These are phyloP conservation scores for Rutstroemia sp. DNA, from an alignment of 2,329 filamentous ascomycete genomes.

Conservation along the genomic window DNA sequence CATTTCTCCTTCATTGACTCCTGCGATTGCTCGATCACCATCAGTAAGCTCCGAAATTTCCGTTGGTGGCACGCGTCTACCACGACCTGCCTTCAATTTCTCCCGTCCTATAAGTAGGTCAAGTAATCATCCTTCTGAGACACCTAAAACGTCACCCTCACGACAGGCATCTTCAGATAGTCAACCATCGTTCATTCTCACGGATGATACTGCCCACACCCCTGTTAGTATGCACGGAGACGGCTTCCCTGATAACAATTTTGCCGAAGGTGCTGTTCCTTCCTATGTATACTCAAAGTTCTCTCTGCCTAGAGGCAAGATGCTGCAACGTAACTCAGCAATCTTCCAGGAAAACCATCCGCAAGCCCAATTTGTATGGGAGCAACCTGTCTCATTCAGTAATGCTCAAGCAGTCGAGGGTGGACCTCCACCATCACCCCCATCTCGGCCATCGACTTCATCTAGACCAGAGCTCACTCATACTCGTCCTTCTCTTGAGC, in stretches of 20 bases:
- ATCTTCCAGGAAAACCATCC: conserved; percentile 48
- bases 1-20: conserved; percentile 52
- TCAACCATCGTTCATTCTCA: conserved; percentile 52
- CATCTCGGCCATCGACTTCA: conserved; percentile 52
- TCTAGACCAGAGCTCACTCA: conserved; percentile 25
- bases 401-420: conserved; percentile 37
- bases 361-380: conserved; percentile 48
- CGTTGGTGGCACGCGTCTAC: conserved; percentile 47
- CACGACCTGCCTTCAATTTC: conserved; percentile 82
- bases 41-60: conserved; percentile 81
- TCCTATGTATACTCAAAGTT: conserved; percentile 88
- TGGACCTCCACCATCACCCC: conserved; percentile 53
- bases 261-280: conserved; percentile 45
- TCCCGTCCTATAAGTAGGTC: conserved; percentile 79
- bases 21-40: conserved; percentile 62
- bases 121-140: conserved; percentile 37
- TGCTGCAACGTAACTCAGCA: conserved; percentile 60
- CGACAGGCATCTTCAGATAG: conserved; percentile 61
- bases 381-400: conserved; percentile 41
- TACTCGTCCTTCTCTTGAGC: conserved; percentile 40
- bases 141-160: conserved; percentile 46
- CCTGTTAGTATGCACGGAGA: conserved; percentile 68
- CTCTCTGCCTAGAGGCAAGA: conserved; percentile 73
- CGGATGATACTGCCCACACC: conserved; percentile 59
- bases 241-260: conserved; percentile 48